Conservation (phyloP, 306 rosid species). For the Alnus glutinosa region DNA sequence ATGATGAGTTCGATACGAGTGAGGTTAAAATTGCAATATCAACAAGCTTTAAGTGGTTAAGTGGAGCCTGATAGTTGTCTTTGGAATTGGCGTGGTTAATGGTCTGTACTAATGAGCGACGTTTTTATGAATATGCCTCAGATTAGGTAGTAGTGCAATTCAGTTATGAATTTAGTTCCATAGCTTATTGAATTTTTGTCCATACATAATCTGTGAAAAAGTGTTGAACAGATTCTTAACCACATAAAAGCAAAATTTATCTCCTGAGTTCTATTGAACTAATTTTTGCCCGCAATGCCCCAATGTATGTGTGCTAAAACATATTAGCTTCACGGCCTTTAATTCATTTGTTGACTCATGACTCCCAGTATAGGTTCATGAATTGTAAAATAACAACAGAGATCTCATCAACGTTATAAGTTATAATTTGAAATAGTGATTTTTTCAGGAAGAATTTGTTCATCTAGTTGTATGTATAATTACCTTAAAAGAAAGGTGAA, state of each 20-base stretch:
- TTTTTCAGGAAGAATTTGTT: background rate
- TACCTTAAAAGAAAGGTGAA: background rate
- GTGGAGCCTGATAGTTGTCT: background rate
- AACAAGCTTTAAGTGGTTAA: background rate
- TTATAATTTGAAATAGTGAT: background rate
- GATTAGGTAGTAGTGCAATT: background rate
- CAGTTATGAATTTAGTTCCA: background rate
- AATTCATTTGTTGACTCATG: background rate
- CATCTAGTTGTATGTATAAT: constrained; percentile 4
- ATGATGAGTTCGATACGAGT: background rate
- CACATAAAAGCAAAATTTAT: background rate
- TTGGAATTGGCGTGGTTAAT: background rate
- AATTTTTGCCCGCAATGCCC: background rate
- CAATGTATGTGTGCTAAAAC: background rate
- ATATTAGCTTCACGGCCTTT: background rate
- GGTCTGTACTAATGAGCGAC: background rate
- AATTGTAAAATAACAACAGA: background rate
- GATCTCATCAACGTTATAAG: background rate
- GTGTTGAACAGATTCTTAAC: constrained; percentile 3
- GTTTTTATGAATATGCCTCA: background rate
- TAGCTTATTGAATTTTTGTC: background rate
- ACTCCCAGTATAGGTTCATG: background rate
- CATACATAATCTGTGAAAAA: background rate
- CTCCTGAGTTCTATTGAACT: background rate
- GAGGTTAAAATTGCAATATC: background rate